Conservation (phyloP, 208 protist species). For the Tritrichomonas musculus region DNA sequence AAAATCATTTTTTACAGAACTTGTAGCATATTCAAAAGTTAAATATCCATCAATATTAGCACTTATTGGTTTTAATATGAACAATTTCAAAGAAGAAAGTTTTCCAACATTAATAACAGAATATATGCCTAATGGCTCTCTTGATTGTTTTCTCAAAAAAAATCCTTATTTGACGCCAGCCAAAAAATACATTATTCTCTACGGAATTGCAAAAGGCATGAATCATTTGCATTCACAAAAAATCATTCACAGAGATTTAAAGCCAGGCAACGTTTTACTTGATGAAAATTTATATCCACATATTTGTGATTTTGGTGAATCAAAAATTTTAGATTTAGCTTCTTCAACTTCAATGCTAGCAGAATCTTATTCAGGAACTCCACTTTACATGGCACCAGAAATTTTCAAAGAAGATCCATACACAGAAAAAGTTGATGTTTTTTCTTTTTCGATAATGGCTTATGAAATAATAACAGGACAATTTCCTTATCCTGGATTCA, state of each 20-base stretch:
- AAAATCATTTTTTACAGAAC: too few relatives aligned
- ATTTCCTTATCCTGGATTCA: too few relatives aligned
- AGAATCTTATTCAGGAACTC: neutral
- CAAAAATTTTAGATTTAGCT: neutral
- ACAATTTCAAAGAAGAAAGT: too few relatives aligned
- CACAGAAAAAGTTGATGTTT: neutral
- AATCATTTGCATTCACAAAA: neutral
- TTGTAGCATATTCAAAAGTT: too few relatives aligned
- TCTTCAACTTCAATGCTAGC: neutral
- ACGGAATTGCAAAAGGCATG: too few relatives aligned
- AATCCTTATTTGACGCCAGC: too few relatives aligned
- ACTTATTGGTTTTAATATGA: too few relatives aligned
- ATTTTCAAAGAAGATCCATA: neutral
- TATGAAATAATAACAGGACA: neutral
- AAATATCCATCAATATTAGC: too few relatives aligned
- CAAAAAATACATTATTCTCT: too few relatives aligned
- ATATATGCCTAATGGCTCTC: too few relatives aligned
- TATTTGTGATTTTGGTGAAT: slow-evolving; percentile 6
- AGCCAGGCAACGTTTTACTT: neutral
- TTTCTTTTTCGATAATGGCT: neutral
- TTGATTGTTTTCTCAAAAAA: too few relatives aligned
- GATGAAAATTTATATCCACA: neutral
- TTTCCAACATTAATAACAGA: too few relatives aligned
- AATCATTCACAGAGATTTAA: slow-evolving; percentile 28
- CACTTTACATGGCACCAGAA: slow-evolving; percentile 30